Base-by-base conservation (phyloP, 306 rosid genomes). In the Vachellia collinsii region DNA sequence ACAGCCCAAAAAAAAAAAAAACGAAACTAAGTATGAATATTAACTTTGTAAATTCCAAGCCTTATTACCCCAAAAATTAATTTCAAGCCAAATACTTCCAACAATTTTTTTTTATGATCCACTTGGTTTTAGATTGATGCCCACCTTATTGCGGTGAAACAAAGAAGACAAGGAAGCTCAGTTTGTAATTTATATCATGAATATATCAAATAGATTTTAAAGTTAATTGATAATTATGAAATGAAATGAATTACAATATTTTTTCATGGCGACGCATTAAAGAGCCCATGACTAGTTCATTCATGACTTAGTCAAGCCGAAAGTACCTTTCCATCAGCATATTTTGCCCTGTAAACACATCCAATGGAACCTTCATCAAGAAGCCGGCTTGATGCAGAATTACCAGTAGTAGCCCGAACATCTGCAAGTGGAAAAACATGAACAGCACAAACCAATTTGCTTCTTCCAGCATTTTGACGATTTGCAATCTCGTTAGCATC, bases 311-410 rank as follows among this genome's bases (percentile, higher is more conserved):
- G 42, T 67, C 12, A 64, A 11, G 44, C 17, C 68, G 70, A 75
- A 80, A 44, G 6, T 82, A 94, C 99, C 99, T 90, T 93, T 67
- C 99, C 97, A 44, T 89, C 94, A 10, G 85, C 82, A 89, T 85
- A 90, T 83, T 93, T 94, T 63, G 97, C 99, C 80, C 89, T 88
- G 65, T 91, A 94, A 70, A 94, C 97, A 73, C 90, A 81, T 80
- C 99, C 99, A 72, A 90, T 84, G 50, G 92, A 73, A 62, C 99
- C 99, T 81, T 87, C 84, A 0, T 97, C 99, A 19, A 94, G 90
- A 77, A 94, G 92, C 73, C 97, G 90, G 68, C 85, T 88, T 12
- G 95, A 63, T 10, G 94, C 88, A 23, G 93, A 94, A 68, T 89
- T 88, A 62, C 76, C 85, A 64, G 97, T 94, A 64, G 92, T 89